A percentile compares a stretch with the other conserved stretches of the same genome.
These are phyloP conservation scores for Austropuccinia psidii DNA, from an alignment of 1,284 basidiomycete species.

Conservation along the genomic window DNA sequence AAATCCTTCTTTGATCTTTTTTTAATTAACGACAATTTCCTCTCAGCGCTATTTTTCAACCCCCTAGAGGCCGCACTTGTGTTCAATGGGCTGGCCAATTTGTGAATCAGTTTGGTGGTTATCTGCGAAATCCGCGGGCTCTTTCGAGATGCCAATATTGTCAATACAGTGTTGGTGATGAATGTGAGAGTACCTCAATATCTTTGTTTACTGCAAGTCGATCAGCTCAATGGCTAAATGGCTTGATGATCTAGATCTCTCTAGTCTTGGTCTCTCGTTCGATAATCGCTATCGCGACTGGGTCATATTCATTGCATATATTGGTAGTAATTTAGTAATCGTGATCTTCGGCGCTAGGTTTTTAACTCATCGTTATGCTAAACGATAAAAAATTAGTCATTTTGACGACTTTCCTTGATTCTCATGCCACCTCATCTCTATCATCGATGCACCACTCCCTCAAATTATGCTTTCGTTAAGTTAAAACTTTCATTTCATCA, in stretches of 20 bases:
- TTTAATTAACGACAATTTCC: too few species aligned
- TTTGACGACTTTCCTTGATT: neutral
- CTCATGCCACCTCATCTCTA: too few species aligned
- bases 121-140: conserved; percentile 64
- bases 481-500: too few species aligned
- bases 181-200: neutral
- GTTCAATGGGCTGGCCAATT: conserved; percentile 62
- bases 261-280: conserved; percentile 33
- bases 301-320: conserved; percentile 60
- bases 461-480: too few species aligned
- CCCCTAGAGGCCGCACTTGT: conserved; percentile 70
- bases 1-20: conserved; percentile 20
- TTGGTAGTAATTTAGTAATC: conserved; percentile 55
- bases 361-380: conserved; percentile 38
- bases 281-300: conserved; percentile 56
- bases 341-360: conserved; percentile 40
- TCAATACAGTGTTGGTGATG: conserved; percentile 51
- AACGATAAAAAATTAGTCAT: conserved; percentile 13
- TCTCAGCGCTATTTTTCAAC: conserved; percentile 54
- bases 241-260: conserved; percentile 5
- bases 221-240: conserved; percentile 24
- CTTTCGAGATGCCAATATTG: conserved; percentile 63
- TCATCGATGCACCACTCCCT: too few species aligned
- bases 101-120: conserved; percentile 54
- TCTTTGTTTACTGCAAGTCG: conserved; percentile 15